Evolutionary conservation across 139 green algal genomes (phyloP), one percentile per base, ranked within the genome.

Genomic region (Chlamydomonas sphaeroides): DNA sequence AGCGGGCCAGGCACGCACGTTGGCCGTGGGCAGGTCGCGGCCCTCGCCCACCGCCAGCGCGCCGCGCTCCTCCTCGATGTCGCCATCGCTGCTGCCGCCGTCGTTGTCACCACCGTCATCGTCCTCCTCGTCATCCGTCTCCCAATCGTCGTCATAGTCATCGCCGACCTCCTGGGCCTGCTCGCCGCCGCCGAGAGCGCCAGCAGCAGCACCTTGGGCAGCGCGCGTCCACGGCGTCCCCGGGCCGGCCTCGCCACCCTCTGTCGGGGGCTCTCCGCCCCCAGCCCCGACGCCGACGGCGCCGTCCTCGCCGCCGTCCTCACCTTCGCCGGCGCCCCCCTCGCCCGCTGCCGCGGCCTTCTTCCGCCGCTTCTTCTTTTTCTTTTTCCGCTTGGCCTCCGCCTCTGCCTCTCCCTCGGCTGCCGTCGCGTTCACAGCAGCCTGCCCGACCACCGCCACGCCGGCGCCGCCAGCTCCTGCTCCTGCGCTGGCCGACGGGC

Each of bases 91-190:
- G n/a, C n/a, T n/a, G n/a, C n/a, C n/a, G n/a, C n/a, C n/a, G n/a
- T n/a, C n/a, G n/a, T n/a, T n/a, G n/a, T n/a, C n/a, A n/a, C n/a
- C n/a, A n/a, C n/a, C n/a, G n/a, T n/a, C 48, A 49, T 45, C 45
- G 28, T 59, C 70, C 48, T 79, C 78, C 28, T 23, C 48, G 26
- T 67, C 80, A 33, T 26, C 21, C 21, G 65, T 32, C 70, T 85
- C 79, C 39, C 51, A 53, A 53, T 53, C 45, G 45, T 53, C 45
- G 11, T 53, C 45, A 53, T 53, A 53, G 45, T 53, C 45, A 53
- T 14, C 14, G 11, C 45, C 45, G 11, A 21, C 45, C 51, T 20
- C 68, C 79, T n/a, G 38, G 57, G 3, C 30, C 56, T 6, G 28
- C 53, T 33, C 78, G 75, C 45, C 45, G 45, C 45, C 45, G 45